Conservation (phyloP, 257 asterid genomes). For the Capsicum chinense region DNA sequence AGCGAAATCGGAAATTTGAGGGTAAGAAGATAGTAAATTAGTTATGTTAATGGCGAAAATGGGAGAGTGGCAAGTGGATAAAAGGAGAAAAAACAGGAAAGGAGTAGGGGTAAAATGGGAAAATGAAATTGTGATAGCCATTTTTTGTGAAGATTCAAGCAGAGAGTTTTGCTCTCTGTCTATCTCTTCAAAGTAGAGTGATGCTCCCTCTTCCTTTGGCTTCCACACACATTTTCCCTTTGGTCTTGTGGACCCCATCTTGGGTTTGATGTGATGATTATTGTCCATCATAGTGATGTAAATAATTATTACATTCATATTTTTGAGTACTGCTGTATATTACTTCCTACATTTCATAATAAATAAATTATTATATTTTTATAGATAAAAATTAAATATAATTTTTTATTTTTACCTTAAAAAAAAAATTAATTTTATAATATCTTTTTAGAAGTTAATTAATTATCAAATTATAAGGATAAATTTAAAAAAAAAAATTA, state of each 20-base stretch:
- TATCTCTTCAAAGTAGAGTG: slow-evolving; percentile 27
- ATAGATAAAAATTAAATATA: no score
- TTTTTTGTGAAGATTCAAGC: slow-evolving; percentile 38
- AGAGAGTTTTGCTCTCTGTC: slow-evolving; percentile 13
- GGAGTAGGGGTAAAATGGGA: slow-evolving; percentile 59
- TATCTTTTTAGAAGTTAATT: no score
- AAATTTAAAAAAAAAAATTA: no score
- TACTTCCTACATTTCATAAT: no score
- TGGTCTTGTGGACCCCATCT: background rate
- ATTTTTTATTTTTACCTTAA: no score
- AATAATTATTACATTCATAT: slow-evolving; percentile 3
- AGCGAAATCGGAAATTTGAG: slow-evolving; percentile 67
- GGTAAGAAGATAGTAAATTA: slow-evolving; percentile 56
- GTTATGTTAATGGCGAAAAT: slow-evolving; percentile 56
- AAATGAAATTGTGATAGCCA: slow-evolving; percentile 54
- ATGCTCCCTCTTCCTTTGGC: background rate
- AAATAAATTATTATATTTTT: no score
- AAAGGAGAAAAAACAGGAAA: slow-evolving; percentile 56
- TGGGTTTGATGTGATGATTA: slow-evolving; percentile 29
- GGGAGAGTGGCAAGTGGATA: slow-evolving; percentile 40
- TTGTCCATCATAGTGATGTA: slow-evolving; percentile 22
- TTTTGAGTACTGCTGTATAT: background rate
- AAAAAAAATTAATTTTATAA: no score
- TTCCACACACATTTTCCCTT: background rate
- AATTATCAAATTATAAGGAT: no score